Evolutionary conservation across 177 flowering plant species (phyloP).

Genomic region (Telopea speciosissima): DNA sequence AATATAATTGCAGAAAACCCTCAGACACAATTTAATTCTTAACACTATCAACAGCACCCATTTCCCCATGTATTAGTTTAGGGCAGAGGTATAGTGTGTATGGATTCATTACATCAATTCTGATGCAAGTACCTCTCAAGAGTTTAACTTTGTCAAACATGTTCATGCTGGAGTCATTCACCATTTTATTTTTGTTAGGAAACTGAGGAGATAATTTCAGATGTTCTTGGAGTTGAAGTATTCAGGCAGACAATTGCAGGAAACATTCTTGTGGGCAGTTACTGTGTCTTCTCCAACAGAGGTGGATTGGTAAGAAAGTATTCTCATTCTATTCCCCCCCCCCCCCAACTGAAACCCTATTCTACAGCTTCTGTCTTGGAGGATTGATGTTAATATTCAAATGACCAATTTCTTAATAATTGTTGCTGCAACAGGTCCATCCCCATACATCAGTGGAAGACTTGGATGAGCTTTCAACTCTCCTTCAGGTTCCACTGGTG

Average conservation of each 20-base stretch:
- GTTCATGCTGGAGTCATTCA: background rate
- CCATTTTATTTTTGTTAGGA: conserved; percentile 34
- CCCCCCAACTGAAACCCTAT: too few species aligned
- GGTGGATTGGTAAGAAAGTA: conserved; percentile 68
- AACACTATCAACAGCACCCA: too few species aligned
- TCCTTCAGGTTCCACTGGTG: conserved; percentile 88
- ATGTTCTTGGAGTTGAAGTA: conserved; percentile 93
- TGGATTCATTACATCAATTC: too few species aligned
- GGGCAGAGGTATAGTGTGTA: too few species aligned
- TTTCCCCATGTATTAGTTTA: too few species aligned
- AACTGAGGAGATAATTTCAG: conserved; percentile 88
- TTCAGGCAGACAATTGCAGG: conserved; percentile 96
- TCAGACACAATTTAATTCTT: too few species aligned
- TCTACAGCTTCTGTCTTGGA: too few species aligned
- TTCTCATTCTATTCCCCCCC: too few species aligned
- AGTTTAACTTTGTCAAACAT: background rate
- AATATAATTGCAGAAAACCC: too few species aligned
- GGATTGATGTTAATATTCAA: too few species aligned
- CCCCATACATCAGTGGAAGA: conserved; percentile 94
- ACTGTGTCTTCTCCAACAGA: conserved; percentile 70
- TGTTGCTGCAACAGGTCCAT: conserved; percentile 52
- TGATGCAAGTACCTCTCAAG: too few species aligned
- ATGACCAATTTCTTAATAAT: too few species aligned
- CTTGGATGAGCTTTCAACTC: conserved; percentile 87
- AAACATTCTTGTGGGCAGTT: conserved; percentile 90